Evolutionary conservation across 2,329 filamentous ascomycete genomes (phyloP), one percentile per base, ranked within the genome.

Genomic region (Diaporthe eres): DNA sequence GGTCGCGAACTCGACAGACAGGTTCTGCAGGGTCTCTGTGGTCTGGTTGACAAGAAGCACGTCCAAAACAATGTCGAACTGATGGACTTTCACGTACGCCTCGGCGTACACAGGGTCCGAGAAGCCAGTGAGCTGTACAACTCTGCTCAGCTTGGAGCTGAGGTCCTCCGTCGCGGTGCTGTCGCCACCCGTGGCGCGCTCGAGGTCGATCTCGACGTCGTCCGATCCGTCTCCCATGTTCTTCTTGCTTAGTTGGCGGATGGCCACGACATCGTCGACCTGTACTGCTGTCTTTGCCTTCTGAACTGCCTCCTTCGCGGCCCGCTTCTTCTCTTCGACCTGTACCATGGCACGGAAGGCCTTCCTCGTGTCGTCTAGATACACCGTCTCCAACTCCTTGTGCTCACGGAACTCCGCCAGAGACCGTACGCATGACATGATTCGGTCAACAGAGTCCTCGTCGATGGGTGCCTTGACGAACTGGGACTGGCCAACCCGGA

Each of bases 91-190:
- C 82, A 99, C 96, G 81, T 99, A 99, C 7, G 97, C 97, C 86
- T 99, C 97, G n/a, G 95, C 97, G 81, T 99, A 99, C 19, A 99
- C 97, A 1, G 97, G 94, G 82, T 99, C 97, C 0, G 97, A 98
- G 90, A 99, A 99, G 77, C 97, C 97, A 25, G 97, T 99, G 61
- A 99, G 91, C 85, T 99, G 97, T 31, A 99, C 97, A 51, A 99
- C 96, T 19, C 97, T 92, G 87, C 94, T 98, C 77, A 99, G 92
- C 86, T 99, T 99, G 73, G 95, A 98, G 17, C 94, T 94, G 3
- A 98, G 89, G 78, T 98, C 95, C 82, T 98, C 97, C 2, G 94
- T 89, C 1, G 87, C 81, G 1, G 91, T 91, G 22, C 92, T 90
- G 83, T 98, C 96, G 76, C 96, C 97, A 61, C 96, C 96, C 31